These are phyloP conservation scores for Nothophoma quercina DNA, from an alignment of 2,329 filamentous ascomycete species.

Conservation along the genomic window DNA sequence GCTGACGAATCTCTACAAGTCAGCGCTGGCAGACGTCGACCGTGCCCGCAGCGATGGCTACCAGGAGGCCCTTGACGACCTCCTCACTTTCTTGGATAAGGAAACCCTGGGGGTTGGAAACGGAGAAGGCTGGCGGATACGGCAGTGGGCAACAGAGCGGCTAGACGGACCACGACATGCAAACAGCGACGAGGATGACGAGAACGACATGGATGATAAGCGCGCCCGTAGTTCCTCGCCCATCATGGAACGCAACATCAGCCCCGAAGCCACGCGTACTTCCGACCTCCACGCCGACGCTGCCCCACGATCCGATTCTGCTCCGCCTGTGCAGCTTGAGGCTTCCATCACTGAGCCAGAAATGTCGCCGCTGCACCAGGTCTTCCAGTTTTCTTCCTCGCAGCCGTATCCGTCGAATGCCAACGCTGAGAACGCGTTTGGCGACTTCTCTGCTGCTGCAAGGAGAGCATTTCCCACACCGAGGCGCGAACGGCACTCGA, in stretches of 20 bases:
- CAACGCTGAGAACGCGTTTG: conserved; percentile 42
- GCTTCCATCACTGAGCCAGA: conserved; percentile 39
- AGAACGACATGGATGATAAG: conserved; percentile 69
- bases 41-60: conserved; percentile 83
- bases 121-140: conserved; percentile 75
- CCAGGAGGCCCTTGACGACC: conserved; percentile 90
- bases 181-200: conserved; percentile 68
- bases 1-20: conserved; percentile 96
- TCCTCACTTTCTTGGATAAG: conserved; percentile 84
- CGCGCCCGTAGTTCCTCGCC: conserved; percentile 67
- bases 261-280: conserved; percentile 49
- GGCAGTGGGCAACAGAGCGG: conserved; percentile 74
- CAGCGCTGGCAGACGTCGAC: conserved; percentile 78
- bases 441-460: conserved; percentile 40
- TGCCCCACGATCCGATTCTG: conserved; percentile 38
- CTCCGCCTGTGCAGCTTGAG: conserved; percentile 52
- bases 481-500: conserved; percentile 49
- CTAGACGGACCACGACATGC: conserved; percentile 66
- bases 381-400: conserved; percentile 74
- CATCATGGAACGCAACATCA: conserved; percentile 60
- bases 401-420: conserved; percentile 63
- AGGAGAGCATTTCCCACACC: conserved; percentile 43
- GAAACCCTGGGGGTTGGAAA: conserved; percentile 79
- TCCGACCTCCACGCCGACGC: conserved; percentile 30
- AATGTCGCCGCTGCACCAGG: conserved; percentile 40